Conservation (phyloP, 2,329 filamentous ascomycete species). For the Aureobasidium melanogenum region DNA sequence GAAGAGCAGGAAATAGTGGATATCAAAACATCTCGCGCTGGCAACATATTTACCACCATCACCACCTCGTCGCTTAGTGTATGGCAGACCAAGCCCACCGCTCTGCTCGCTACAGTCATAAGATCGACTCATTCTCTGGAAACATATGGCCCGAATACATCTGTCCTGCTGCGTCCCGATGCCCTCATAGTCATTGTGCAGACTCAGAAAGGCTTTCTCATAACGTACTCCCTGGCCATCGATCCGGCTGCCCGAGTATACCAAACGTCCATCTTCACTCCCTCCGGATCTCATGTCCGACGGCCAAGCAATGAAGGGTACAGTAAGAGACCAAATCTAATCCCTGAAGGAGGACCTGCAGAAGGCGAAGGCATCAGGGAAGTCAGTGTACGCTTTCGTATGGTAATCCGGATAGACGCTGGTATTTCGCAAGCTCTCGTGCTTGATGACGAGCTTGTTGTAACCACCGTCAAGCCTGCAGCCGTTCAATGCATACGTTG, state of each 20-base stretch:
- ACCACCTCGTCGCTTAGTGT: slow-evolving; percentile 79
- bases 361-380: slow-evolving; percentile 78
- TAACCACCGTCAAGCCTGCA: slow-evolving; percentile 82
- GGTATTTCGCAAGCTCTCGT: slow-evolving; percentile 83
- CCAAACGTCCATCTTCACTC: slow-evolving; percentile 65
- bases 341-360: slow-evolving; percentile 53
- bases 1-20: slow-evolving; percentile 51
- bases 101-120: slow-evolving; percentile 74
- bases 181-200: slow-evolving; percentile 86
- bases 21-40: slow-evolving; percentile 66
- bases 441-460: slow-evolving; percentile 83
- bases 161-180: slow-evolving; percentile 81
- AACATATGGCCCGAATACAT: slow-evolving; percentile 76
- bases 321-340: slow-evolving; percentile 18
- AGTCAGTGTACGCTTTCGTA: slow-evolving; percentile 83
- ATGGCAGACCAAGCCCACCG: slow-evolving; percentile 93
- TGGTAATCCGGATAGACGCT: slow-evolving; percentile 97
- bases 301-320: slow-evolving; percentile 41
- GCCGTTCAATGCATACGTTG: slow-evolving; percentile 96
- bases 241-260: slow-evolving; percentile 79
- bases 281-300: slow-evolving; percentile 30
- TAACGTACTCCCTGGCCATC: slow-evolving; percentile 86
- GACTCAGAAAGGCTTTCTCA: slow-evolving; percentile 75
- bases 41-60: slow-evolving; percentile 79
- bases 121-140: slow-evolving; percentile 72